Conservation (phyloP, 2,329 filamentous ascomycete species). For the Ophiostoma quercus region DNA sequence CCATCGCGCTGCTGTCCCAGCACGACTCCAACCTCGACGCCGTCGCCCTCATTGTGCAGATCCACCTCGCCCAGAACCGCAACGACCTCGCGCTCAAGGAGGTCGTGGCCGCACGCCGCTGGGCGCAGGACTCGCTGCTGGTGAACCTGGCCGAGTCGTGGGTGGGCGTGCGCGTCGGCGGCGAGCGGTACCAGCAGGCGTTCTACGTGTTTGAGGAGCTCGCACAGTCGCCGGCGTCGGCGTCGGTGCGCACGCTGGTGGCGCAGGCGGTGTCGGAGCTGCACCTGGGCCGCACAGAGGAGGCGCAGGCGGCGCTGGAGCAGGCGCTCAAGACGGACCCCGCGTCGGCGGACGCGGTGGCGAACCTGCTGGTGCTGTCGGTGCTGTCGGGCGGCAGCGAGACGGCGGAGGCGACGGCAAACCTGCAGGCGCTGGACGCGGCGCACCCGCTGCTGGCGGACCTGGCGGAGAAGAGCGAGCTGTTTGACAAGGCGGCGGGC, state of each 20-base stretch:
- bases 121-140: conserved; percentile 90
- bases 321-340: conserved; percentile 72
- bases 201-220: conserved; percentile 98
- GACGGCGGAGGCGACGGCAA: conserved; percentile 47
- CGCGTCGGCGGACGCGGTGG: conserved; percentile 66
- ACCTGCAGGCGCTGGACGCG: conserved; percentile 54
- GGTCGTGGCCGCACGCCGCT: conserved; percentile 76
- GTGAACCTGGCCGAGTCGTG: conserved; percentile 94
- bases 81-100: conserved; percentile 88
- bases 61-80: conserved; percentile 86
- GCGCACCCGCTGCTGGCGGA: conserved; percentile 68
- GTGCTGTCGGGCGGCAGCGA: conserved; percentile 69
- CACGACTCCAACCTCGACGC: conserved; percentile 80
- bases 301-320: conserved; percentile 80
- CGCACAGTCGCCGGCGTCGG: conserved; percentile 76
- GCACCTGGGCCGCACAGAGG: conserved; percentile 80
- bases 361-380: conserved; percentile 76
- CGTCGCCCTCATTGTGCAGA: conserved; percentile 84
- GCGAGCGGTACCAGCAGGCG: conserved; percentile 90
- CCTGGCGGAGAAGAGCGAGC: conserved; percentile 74
- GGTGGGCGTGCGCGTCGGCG: conserved; percentile 84
- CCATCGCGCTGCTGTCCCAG: conserved; percentile 69
- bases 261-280: conserved; percentile 88
- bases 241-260: conserved; percentile 69
- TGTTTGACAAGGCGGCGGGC: conserved; percentile 78